Base-by-base conservation (phyloP, 2,329 filamentous ascomycete genomes). In the Phoma sp. region DNA sequence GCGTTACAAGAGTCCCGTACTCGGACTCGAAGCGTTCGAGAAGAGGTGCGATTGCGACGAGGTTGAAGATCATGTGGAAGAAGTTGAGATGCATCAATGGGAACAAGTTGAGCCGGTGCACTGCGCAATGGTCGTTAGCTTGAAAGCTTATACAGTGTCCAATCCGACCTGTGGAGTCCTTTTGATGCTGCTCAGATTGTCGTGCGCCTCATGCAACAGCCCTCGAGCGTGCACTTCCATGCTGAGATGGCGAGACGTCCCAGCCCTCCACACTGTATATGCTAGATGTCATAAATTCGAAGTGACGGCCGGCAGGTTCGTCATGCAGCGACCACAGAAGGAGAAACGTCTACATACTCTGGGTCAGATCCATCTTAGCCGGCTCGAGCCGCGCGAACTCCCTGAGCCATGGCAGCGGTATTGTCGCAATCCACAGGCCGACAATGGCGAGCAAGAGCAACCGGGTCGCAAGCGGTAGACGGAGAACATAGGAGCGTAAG, bases 1-100 rank as follows among this genome's bases (percentile, higher is more conserved):
- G 74, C n/a, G 92, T 89, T 24, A 91, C 91, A 70, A 98, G 80
- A 7, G 94, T 98, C 47, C 95, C 95, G 75, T 96, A 88, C 74
- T 97, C 94, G 59, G 86, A 85, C 79, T 99, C 95, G 76, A 98
- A 99, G 58, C 93, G 86, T 77, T 97, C 94, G 74, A 99, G 79
- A 46, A 99, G 81, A n/a, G 95, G 95, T 35, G 88, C 88, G 60
- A 98, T 75, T 21, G 92, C 90, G 60, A 96, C 47, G 22, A 92
- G 74, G 76, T 98, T 96, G 71, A 96, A 79, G 48, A 93, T 70
- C 58, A 88, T 83, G 76, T 98, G 95, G 65, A 96, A 80, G 73
- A 96, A 83, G 67, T 89, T 89, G 39, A 86, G 76, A 73, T 99
- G 95, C 57, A 97, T 87, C 52, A 99, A 81, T 0, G 93, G 92